Evolutionary conservation across 225 moss, liverwort and hornwort species (phyloP).

Genomic region (Polytrichum formosum): DNA sequence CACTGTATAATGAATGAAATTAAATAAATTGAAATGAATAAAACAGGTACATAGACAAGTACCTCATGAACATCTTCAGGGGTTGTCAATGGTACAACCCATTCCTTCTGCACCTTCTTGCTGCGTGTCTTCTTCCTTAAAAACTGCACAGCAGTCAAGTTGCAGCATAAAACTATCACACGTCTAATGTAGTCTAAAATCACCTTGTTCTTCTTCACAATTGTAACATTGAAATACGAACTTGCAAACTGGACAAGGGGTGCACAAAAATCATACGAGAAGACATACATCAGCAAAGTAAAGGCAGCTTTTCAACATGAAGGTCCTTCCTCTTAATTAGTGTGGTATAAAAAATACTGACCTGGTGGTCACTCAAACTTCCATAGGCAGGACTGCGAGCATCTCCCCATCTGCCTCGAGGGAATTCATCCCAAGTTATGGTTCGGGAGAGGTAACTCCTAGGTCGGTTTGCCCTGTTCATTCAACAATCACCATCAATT

Average conservation of each 20-base stretch:
- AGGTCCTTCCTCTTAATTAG: too few species aligned
- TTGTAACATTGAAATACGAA: too few species aligned
- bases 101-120: constrained; percentile 86
- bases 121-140: constrained; percentile 74
- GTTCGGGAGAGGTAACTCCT: constrained; percentile 93
- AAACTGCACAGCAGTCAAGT: constrained; percentile 39
- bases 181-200: too few species aligned
- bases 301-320: too few species aligned
- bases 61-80: constrained; percentile 58
- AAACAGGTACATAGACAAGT: neutral
- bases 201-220: too few species aligned
- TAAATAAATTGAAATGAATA: too few species aligned
- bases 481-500: neutral
- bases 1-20: too few species aligned
- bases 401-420: constrained; percentile 95
- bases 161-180: too few species aligned
- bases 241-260: too few species aligned
- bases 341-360: constrained; percentile 13
- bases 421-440: constrained; percentile 90
- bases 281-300: too few species aligned
- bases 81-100: constrained; percentile 69
- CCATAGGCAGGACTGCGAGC: constrained; percentile 85
- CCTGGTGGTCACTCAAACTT: constrained; percentile 90
- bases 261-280: too few species aligned
- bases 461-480: constrained; percentile 86